phyloP scores from a whole-genome alignment of 768 basidiomycete genomes.

The Inosperma sp. region DNA sequence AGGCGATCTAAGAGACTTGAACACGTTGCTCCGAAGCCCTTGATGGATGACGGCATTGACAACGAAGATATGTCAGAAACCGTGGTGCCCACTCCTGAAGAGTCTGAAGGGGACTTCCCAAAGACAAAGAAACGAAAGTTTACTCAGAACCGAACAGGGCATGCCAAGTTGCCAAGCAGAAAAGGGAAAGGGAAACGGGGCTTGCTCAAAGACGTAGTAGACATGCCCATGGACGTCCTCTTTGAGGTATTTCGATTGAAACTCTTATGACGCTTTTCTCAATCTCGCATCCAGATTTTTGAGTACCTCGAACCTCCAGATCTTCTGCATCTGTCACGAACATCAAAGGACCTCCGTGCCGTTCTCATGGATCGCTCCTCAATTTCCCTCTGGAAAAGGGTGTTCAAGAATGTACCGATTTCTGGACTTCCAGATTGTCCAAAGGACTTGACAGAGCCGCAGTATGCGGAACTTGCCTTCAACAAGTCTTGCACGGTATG shows the following conservation, averaged over 20 bases:
- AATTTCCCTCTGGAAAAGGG: constrained; percentile 38
- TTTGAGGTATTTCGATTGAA: constrained; percentile 20
- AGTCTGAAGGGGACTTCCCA: no score
- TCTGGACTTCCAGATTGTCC: constrained; percentile 40
- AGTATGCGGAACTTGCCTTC: constrained; percentile 42
- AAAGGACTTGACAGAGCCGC: constrained; percentile 39
- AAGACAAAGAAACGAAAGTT: constrained; percentile 3
- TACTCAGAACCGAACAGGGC: not conserved
- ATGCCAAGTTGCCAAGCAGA: constrained; percentile 9
- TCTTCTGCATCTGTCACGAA: constrained; percentile 41
- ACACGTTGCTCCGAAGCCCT: no score
- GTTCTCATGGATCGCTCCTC: constrained; percentile 41
- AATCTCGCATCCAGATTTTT: constrained; percentile 31
- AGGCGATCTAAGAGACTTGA: no score
- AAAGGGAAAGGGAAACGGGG: constrained; percentile 21
- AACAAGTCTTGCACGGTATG: constrained; percentile 42
- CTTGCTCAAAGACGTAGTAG: constrained; percentile 18
- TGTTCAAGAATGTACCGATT: constrained; percentile 32
- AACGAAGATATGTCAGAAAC: no score
- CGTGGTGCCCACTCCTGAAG: no score
- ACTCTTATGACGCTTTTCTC: not conserved
- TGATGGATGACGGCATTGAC: no score
- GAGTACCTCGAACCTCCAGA: constrained; percentile 42
- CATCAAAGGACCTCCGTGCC: constrained; percentile 37
- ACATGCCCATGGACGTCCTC: constrained; percentile 26